Evolutionary conservation across 768 basidiomycete genomes (phyloP).

Genomic region (Suillus brevipes): DNA sequence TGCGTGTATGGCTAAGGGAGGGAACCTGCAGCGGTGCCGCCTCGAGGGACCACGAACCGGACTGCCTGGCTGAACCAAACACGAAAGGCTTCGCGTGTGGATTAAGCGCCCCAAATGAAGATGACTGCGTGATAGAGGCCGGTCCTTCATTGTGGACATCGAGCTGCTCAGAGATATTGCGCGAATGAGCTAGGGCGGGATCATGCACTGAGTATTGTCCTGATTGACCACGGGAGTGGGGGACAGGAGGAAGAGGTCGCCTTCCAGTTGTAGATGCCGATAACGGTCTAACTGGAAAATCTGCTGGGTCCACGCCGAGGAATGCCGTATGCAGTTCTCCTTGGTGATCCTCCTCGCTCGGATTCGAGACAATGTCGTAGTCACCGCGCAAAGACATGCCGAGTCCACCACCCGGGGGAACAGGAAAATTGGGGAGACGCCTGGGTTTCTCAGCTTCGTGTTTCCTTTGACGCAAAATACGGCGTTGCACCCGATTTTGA

Average conservation of each 20-base stretch:
- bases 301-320: constrained; percentile 41
- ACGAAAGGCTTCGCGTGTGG: constrained; percentile 85
- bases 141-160: constrained; percentile 25
- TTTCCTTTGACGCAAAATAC: constrained; percentile 48
- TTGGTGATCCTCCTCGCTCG: constrained; percentile 69
- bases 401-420: constrained; percentile 59
- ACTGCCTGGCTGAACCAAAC: constrained; percentile 52
- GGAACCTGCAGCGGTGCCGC: constrained; percentile 40
- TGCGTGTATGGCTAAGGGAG: constrained; percentile 34
- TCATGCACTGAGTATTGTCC: constrained; percentile 62
- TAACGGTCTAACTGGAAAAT: constrained; percentile 47
- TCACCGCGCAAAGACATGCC: constrained; percentile 44
- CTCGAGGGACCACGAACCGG: constrained; percentile 36
- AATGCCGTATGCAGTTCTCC: constrained; percentile 41
- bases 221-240: constrained; percentile 67
- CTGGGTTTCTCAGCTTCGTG: constrained; percentile 64
- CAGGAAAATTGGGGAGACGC: constrained; percentile 77
- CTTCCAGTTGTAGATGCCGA: constrained; percentile 43
- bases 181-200: constrained; percentile 65
- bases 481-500: constrained; percentile 62
- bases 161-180: constrained; percentile 44
- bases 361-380: constrained; percentile 82
- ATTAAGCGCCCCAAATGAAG: constrained; percentile 49
- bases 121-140: constrained; percentile 17
- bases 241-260: constrained; percentile 58